Conservation (phyloP, 495 filamentous ascomycete species). For the Hyaloscypha bicolor region DNA sequence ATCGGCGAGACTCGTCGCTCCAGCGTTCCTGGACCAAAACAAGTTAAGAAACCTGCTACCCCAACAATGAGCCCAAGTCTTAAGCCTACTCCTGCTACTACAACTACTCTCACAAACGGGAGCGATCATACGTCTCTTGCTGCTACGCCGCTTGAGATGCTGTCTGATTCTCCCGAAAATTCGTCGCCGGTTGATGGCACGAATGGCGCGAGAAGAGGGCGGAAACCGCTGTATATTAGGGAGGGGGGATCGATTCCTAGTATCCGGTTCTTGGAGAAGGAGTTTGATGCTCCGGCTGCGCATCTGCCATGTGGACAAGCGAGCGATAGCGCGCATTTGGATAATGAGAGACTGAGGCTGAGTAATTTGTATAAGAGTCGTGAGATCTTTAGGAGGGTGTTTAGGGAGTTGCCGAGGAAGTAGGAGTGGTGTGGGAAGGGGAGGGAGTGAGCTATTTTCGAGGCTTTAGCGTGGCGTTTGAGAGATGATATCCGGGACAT, state of each 20-base stretch:
- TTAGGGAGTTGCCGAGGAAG: constrained; percentile 65
- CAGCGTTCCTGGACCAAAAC: constrained; percentile 33
- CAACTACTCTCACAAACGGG: constrained; percentile 58
- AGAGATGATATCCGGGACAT: not conserved
- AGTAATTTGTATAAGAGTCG: constrained; percentile 88
- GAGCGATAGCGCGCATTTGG: constrained; percentile 90
- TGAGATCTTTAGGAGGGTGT: constrained; percentile 88
- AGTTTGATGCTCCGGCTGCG: constrained; percentile 88
- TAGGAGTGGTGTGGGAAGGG: constrained; percentile 16
- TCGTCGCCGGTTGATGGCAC: not conserved
- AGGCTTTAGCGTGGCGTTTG: constrained; percentile 15
- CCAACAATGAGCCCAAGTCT: constrained; percentile 42
- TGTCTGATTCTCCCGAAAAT: not conserved
- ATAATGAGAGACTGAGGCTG: constrained; percentile 88
- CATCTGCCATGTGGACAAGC: constrained; percentile 95
- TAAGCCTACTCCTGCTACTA: constrained; percentile 52
- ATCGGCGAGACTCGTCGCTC: constrained; percentile 36
- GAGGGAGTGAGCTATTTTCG: not conserved
- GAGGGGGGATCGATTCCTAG: constrained; percentile 94
- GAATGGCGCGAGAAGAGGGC: constrained; percentile 31
- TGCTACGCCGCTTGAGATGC: constrained; percentile 21
- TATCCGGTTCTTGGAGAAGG: constrained; percentile 92
- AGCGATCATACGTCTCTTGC: constrained; percentile 38
- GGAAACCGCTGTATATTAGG: constrained; percentile 82
- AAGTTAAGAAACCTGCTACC: constrained; percentile 35